Conservation (phyloP, 2,329 filamentous ascomycete species). For the Coleophoma eucalyptorum region DNA sequence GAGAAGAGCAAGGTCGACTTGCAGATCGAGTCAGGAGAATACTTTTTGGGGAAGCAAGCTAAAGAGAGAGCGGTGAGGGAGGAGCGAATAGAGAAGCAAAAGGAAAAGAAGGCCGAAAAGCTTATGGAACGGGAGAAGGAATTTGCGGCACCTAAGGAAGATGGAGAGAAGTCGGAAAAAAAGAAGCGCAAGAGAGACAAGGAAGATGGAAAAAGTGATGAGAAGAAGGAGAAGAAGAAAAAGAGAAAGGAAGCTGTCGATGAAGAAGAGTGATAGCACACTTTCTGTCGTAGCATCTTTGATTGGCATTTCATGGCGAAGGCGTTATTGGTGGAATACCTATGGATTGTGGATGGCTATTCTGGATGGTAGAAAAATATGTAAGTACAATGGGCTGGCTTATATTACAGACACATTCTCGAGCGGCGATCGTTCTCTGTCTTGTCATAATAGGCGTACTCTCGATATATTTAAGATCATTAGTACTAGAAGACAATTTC, state of each 20-base stretch:
- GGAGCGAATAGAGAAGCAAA: conserved; percentile 79
- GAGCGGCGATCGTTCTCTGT: no score
- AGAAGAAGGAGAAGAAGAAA: conserved; percentile 20
- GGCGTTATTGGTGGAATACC: conserved; percentile 5
- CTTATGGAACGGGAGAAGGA: conserved; percentile 79
- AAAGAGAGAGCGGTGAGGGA: conserved; percentile 81
- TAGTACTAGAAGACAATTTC: no score
- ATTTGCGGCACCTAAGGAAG: conserved; percentile 83
- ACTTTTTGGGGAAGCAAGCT: conserved; percentile 89
- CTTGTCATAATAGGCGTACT: no score
- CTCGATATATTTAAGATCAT: no score
- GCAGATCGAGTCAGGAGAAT: conserved; percentile 97
- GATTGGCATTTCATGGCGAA: conserved; percentile 8
- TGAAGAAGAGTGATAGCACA: conserved; percentile 5
- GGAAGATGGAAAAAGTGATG: conserved; percentile 13
- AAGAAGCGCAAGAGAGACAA: conserved; percentile 33
- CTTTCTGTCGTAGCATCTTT: neutral
- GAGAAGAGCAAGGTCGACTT: conserved; percentile 99
- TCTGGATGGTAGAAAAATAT: no score
- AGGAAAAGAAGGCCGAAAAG: conserved; percentile 83
- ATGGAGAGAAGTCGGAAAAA: conserved; percentile 47
- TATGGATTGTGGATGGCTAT: neutral
- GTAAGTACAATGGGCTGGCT: no score
- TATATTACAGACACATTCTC: no score
- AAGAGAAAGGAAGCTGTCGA: conserved; percentile 12